Percentiles rank a stretch among this genome's conserved stretches.
These are phyloP conservation scores for Polyporus tsugae DNA, from an alignment of 1,284 basidiomycete genomes.

Conservation along the genomic window DNA sequence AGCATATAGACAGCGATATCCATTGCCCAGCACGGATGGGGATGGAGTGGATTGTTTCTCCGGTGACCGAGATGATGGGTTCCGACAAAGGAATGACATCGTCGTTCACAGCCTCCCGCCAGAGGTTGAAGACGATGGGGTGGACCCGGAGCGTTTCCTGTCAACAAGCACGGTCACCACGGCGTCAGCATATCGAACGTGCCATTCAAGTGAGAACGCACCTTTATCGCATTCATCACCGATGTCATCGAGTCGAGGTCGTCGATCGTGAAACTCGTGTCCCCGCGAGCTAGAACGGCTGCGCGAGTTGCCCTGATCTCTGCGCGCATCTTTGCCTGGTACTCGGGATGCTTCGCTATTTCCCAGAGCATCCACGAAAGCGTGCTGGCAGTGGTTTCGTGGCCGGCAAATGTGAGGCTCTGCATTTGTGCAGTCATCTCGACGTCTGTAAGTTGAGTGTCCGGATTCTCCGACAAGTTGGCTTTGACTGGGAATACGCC, in stretches of 20 bases:
- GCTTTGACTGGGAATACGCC: constrained; percentile 53
- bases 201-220: background rate
- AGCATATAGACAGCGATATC: constrained; percentile 41
- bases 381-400: constrained; percentile 37
- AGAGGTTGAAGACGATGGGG: constrained; percentile 43
- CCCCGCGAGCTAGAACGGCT: constrained; percentile 34
- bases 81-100: constrained; percentile 49
- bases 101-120: constrained; percentile 43
- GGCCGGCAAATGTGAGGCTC: constrained; percentile 45
- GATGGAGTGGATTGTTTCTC: constrained; percentile 44
- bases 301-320: constrained; percentile 39
- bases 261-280: constrained; percentile 37
- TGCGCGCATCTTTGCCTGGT: constrained; percentile 38
- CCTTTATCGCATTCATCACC: constrained; percentile 28
- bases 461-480: constrained; percentile 55
- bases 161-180: background rate
- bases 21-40: constrained; percentile 48
- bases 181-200: background rate
- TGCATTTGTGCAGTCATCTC: constrained; percentile 60
- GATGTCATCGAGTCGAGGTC: constrained; percentile 44
- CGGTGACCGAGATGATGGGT: constrained; percentile 44
- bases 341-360: constrained; percentile 39
- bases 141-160: constrained; percentile 51
- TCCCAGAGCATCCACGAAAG: constrained; percentile 43
- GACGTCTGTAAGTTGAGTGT: constrained; percentile 52